These are phyloP conservation scores for Cystobasidiaceae sp. DNA, from an alignment of 1,284 basidiomycete species.

Conservation along the genomic window DNA sequence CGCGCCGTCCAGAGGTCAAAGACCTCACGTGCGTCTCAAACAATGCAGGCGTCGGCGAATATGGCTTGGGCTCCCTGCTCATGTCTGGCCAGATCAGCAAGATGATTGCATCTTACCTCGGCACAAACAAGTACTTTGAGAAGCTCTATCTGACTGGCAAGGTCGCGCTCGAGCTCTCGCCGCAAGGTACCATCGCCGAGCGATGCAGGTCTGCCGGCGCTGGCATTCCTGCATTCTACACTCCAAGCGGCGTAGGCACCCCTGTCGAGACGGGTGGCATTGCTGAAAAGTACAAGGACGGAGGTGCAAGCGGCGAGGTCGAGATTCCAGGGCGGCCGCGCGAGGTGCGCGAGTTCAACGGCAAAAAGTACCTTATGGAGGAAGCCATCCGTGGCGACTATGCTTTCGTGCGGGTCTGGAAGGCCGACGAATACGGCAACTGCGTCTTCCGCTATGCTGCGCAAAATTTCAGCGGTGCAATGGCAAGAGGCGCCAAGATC, in stretches of 20 bases:
- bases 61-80: conserved; percentile 63
- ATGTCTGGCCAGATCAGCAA: conserved; percentile 66
- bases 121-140: conserved; percentile 49
- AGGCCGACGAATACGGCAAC: conserved; percentile 70
- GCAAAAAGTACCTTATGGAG: conserved; percentile 79
- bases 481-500: conserved; percentile 82
- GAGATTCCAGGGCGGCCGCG: conserved; percentile 53
- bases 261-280: conserved; percentile 49
- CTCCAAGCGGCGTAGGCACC: conserved; percentile 67
- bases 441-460: conserved; percentile 50
- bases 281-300: conserved; percentile 49
- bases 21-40: conserved; percentile 81
- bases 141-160: conserved; percentile 69
- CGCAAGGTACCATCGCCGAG: conserved; percentile 85
- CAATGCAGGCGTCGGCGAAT: conserved; percentile 74
- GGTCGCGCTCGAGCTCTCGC: conserved; percentile 78
- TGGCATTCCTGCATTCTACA: conserved; percentile 94
- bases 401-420: conserved; percentile 89
- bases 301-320: conserved; percentile 53
- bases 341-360: conserved; percentile 72
- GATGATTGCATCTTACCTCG: conserved; percentile 57
- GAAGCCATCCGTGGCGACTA: conserved; percentile 65
- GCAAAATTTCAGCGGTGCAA: conserved; percentile 79
- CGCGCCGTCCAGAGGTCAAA: conserved; percentile 63
- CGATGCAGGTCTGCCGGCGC: conserved; percentile 85